Conservation (phyloP, 164 flowering plant species). For the Macadamia tetraphylla region DNA sequence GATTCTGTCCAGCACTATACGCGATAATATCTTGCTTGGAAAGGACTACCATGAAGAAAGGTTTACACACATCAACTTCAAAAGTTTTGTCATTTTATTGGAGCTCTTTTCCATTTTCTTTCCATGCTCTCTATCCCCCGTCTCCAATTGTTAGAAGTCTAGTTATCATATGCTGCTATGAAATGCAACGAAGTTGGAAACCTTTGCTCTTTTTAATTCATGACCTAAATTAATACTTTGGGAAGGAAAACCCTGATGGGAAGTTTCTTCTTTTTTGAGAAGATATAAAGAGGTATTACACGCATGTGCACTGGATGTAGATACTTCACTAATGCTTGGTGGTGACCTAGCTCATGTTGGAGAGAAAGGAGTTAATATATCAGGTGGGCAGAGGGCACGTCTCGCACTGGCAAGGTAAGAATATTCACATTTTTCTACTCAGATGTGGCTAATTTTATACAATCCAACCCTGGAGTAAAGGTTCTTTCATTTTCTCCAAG, state of each 20-base stretch:
- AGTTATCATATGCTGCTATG: neutral
- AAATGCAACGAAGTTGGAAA: neutral
- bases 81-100: neutral
- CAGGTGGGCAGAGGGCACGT: constrained; percentile 96
- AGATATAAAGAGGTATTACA: constrained; percentile 62
- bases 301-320: constrained; percentile 80
- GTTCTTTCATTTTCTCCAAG: neutral
- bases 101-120: neutral
- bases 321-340: constrained; percentile 73
- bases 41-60: constrained; percentile 55
- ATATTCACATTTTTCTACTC: neutral
- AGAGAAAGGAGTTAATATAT: constrained; percentile 83
- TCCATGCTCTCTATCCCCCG: neutral
- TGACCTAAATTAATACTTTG: neutral
- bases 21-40: constrained; percentile 83
- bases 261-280: constrained; percentile 7
- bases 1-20: constrained; percentile 85
- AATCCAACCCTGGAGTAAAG: neutral
- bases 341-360: constrained; percentile 80
- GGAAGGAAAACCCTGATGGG: neutral
- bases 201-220: neutral
- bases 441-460: neutral
- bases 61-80: constrained; percentile 20
- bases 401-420: constrained; percentile 83
- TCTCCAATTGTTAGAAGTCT: neutral